Evolutionary conservation across 768 basidiomycete species (phyloP).

Genomic region (Lentinula detonsa): DNA sequence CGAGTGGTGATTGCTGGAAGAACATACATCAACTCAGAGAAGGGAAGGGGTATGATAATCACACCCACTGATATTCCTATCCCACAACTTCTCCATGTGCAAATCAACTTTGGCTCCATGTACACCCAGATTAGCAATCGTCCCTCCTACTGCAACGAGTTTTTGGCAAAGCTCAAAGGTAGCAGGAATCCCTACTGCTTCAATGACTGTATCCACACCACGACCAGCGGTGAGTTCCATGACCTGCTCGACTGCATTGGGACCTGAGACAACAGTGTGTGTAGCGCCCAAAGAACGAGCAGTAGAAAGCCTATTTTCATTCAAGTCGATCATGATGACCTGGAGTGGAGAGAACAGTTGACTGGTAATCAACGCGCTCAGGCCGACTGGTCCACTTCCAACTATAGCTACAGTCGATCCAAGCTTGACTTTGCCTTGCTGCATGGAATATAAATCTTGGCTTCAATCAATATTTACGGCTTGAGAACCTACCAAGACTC

Average conservation of each 20-base stretch:
- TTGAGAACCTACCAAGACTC: constrained; percentile 11
- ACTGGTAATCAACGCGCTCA: constrained; percentile 13
- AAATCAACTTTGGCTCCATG: constrained; percentile 16
- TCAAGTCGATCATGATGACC: constrained; percentile 16
- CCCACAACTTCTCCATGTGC: constrained; percentile 19
- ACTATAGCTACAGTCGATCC: constrained; percentile 16
- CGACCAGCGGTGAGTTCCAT: constrained; percentile 16
- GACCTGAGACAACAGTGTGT: constrained; percentile 13
- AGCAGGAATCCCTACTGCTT: constrained; percentile 17
- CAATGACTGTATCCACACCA: constrained; percentile 18
- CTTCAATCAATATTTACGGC: neutral
- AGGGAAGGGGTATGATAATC: neutral
- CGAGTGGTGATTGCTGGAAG: constrained; percentile 16
- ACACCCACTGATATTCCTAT: constrained; percentile 16
- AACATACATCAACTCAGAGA: neutral
- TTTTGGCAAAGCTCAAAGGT: constrained; percentile 19
- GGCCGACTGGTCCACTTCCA: constrained; percentile 17
- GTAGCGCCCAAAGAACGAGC: constrained; percentile 16
- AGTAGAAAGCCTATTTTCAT: constrained; percentile 11
- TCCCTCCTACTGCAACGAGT: constrained; percentile 17
- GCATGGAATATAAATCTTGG: neutral
- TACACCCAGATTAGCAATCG: constrained; percentile 20
- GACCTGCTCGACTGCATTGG: constrained; percentile 12
- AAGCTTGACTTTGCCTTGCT: constrained; percentile 15
- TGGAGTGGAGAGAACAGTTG: constrained; percentile 16